Percentiles rank a stretch among this genome's conserved stretches.
Conservation (phyloP, 2,329 filamentous ascomycete genomes). For the Trichoderma hamatum region DNA sequence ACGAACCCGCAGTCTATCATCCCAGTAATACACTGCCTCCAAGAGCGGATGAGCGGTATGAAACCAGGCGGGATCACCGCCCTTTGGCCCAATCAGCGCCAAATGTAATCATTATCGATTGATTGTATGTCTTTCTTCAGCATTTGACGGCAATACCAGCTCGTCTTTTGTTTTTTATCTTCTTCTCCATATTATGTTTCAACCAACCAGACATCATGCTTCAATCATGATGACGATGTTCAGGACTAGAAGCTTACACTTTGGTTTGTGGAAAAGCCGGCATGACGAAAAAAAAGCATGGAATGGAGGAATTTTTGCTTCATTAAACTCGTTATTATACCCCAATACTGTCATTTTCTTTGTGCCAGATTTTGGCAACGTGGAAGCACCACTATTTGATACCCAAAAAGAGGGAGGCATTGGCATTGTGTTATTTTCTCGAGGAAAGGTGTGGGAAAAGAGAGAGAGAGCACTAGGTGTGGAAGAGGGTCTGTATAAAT, state of each 20-base stretch:
- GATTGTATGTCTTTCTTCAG: background rate
- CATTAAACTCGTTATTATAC: constrained; percentile 19
- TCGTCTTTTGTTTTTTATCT: background rate
- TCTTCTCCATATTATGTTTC: background rate
- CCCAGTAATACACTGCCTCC: constrained; percentile 27
- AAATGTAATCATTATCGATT: constrained; percentile 26
- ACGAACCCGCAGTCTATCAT: constrained; percentile 29
- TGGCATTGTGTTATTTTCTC: background rate
- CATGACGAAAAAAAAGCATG: constrained; percentile 4
- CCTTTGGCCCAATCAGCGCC: background rate
- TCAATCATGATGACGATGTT: background rate
- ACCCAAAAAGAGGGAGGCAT: constrained; percentile 8
- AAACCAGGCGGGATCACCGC: constrained; percentile 29
- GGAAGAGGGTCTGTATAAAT: background rate
- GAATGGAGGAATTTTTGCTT: constrained; percentile 16
- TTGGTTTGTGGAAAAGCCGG: background rate
- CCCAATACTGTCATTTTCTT: constrained; percentile 1
- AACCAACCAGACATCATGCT: background rate
- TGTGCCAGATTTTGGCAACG: constrained; percentile 2
- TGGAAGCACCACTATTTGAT: constrained; percentile 20
- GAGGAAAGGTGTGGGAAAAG: background rate
- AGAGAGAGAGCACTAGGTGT: background rate
- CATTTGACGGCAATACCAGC: background rate
- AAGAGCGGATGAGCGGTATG: constrained; percentile 26
- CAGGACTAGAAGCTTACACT: background rate